phyloP scores from a whole-genome alignment of 805 yeast genomes.

The Brettanomyces naardenensis region DNA sequence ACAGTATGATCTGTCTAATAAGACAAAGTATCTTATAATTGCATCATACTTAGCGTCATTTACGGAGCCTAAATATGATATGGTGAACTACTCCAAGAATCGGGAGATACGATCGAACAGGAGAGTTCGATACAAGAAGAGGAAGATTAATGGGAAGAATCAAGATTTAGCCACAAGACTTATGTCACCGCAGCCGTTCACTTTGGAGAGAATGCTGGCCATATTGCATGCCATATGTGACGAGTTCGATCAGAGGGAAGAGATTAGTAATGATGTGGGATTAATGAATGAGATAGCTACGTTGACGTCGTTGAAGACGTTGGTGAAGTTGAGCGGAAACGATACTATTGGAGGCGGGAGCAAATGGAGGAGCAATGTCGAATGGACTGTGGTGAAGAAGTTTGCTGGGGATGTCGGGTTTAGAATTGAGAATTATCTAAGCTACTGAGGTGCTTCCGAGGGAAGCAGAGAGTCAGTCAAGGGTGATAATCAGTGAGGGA shows the following conservation, averaged over 20 bases:
- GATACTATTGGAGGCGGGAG: conserved; percentile 54
- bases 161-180: conserved; percentile 52
- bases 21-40: conserved; percentile 64
- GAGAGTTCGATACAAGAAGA: conserved; percentile 21
- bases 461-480: too few relatives aligned
- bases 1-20: conserved; percentile 41
- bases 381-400: conserved; percentile 54
- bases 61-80: conserved; percentile 61
- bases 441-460: conserved; percentile 29
- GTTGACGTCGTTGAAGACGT: conserved; percentile 25
- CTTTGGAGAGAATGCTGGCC: conserved; percentile 72
- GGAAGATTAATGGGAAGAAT: conserved; percentile 24
- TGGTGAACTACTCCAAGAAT: conserved; percentile 59
- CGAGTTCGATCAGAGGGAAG: conserved; percentile 27
- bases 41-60: conserved; percentile 83
- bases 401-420: conserved; percentile 60
- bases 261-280: conserved; percentile 25
- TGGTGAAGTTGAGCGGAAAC: conserved; percentile 21
- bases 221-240: conserved; percentile 65
- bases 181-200: conserved; percentile 66
- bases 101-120: conserved; percentile 38
- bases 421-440: conserved; percentile 55
- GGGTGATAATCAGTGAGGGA: too few relatives aligned
- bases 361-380: conserved; percentile 72
- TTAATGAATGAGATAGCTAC: conserved; percentile 31